Evolutionary conservation across 2,329 filamentous ascomycete species (phyloP).

Genomic region (Colletotrichum australisinense): DNA sequence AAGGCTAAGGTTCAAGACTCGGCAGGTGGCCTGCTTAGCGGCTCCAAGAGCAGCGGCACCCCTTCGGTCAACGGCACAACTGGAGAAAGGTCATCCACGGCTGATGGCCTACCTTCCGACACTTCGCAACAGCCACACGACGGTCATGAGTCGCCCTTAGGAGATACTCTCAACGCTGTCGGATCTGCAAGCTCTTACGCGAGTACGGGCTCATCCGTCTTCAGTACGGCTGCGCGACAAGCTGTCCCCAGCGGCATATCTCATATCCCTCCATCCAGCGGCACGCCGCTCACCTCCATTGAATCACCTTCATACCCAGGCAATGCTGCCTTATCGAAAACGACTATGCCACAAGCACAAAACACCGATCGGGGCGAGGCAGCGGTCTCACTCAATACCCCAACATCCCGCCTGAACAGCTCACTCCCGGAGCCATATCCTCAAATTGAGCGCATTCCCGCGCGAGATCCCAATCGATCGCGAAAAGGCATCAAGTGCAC

Average conservation of each 20-base stretch:
- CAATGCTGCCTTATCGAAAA: slow-evolving; percentile 61
- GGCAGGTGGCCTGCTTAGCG: slow-evolving; percentile 37
- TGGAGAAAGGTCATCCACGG: slow-evolving; percentile 12
- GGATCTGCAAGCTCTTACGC: slow-evolving; percentile 79
- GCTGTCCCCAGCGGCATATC: slow-evolving; percentile 54
- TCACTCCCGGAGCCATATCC: slow-evolving; percentile 45
- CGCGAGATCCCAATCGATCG: slow-evolving; percentile 66
- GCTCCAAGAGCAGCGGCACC: slow-evolving; percentile 41
- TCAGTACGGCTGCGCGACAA: slow-evolving; percentile 64
- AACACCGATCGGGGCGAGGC: slow-evolving; percentile 52
- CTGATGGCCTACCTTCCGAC: slow-evolving; percentile 44
- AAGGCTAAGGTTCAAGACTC: slow-evolving; percentile 57
- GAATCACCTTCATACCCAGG: slow-evolving; percentile 64
- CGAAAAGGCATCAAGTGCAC: slow-evolving; percentile 69
- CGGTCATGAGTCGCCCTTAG: slow-evolving; percentile 69
- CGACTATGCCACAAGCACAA: slow-evolving; percentile 65
- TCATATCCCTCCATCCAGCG: slow-evolving; percentile 55
- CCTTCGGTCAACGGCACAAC: slow-evolving; percentile 35
- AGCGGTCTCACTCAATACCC: slow-evolving; percentile 41
- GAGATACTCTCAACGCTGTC: slow-evolving; percentile 76
- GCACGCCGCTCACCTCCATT: slow-evolving; percentile 63
- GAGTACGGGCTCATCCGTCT: slow-evolving; percentile 78
- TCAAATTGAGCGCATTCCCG: slow-evolving; percentile 58
- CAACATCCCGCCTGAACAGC: slow-evolving; percentile 46
- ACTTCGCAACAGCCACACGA: slow-evolving; percentile 55